Percentiles rank a stretch among this genome's conserved stretches.
phyloP scores from a whole-genome alignment of 345 rosid genomes.

The Dipteronia sinensis region DNA sequence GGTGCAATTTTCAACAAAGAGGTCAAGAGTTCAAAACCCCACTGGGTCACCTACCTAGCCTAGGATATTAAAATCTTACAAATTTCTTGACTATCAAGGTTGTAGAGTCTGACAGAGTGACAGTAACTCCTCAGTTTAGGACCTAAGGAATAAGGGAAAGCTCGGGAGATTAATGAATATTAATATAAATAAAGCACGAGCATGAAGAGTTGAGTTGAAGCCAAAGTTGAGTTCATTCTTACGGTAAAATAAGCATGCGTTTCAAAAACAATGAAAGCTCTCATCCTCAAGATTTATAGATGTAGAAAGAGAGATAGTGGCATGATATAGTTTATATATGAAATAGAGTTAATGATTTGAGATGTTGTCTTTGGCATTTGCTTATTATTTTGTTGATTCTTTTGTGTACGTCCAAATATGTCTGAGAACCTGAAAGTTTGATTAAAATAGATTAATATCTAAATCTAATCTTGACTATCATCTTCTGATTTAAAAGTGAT shows the following conservation, averaged over 20 bases:
- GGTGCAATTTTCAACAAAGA: background rate
- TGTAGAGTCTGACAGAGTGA: background rate
- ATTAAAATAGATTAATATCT: background rate
- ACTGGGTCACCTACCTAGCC: background rate
- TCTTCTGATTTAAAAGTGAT: background rate
- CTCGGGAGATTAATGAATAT: too few species aligned
- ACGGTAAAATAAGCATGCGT: too few species aligned
- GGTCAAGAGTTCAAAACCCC: background rate
- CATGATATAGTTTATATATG: too few species aligned
- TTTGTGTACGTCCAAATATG: too few species aligned
- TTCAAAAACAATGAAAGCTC: too few species aligned
- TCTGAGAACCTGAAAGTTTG: too few species aligned
- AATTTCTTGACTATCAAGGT: background rate
- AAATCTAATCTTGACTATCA: background rate
- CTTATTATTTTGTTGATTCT: background rate
- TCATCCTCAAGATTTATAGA: too few species aligned
- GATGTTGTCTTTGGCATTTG: background rate
- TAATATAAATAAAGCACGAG: background rate
- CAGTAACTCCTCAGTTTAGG: background rate
- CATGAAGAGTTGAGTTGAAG: background rate
- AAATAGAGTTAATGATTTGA: background rate
- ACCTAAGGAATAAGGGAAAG: background rate
- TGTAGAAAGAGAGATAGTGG: too few species aligned
- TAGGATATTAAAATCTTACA: background rate
- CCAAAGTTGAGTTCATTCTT: background rate